Base-by-base conservation (phyloP, 1,139 yeast species). In the Lodderomyces pseudojiufengensis region DNA sequence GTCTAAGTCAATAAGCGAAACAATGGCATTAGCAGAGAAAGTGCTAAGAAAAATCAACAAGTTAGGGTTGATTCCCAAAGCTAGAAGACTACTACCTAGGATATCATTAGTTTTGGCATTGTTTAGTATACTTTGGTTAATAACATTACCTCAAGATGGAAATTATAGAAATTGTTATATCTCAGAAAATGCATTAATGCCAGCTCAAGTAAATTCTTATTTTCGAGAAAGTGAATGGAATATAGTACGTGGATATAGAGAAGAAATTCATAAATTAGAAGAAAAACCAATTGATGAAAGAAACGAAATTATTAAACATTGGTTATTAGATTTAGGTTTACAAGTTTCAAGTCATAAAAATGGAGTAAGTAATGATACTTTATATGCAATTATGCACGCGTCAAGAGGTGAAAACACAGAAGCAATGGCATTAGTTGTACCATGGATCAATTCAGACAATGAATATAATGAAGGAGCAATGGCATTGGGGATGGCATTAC, bases 341-440 rank as follows among this genome's bases (percentile, higher is more conserved):
- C 80, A 81, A 53, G 74, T 94, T 0, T 69, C 83, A 8, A 60
- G 61, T 42, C 70, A 65, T 44, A 52, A 57, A 14, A 65, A 72
- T 43, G 48, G 48, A 13, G 49, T 48, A 25, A 38, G 49, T 14
- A 48, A 51, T 14, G 65, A 65, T 35, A 82, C 87, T 12, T 65
- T 87, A 27, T 92, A 90, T 54, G 95, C 88, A 1, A 76, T 90
- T 11, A 71, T 86, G 61, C 95, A 87, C 54, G 95, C 96, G 0
- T 95, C 97, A 2, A 66, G 96, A 46, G 97, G 97, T 16, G 97
- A 92, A 51, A 95, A 92, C 43, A 88, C 97, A 1, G 98, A 94
- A 56, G 88, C 97, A 0, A 84, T 94, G 78, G 95, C 90, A 3
- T 59, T 94, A 31, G 84, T 83, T 8, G 88, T 94, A 5, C 97